Percentiles rank a stretch among this genome's conserved stretches.
phyloP scores from a whole-genome alignment of 305 asterid genomes.

The Fraxinus paxiana region DNA sequence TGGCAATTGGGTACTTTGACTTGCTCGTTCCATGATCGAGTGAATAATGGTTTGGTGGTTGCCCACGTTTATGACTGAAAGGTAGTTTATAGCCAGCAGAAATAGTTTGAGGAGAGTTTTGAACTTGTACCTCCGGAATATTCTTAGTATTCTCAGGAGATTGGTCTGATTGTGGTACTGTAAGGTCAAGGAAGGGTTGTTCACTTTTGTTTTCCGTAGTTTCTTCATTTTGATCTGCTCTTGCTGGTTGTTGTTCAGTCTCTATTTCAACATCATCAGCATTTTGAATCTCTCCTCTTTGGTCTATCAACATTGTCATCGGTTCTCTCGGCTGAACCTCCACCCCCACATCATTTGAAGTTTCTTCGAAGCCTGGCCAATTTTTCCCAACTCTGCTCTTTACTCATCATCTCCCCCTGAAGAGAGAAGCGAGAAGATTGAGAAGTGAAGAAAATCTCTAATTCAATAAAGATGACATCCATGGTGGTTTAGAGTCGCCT shows the following conservation, averaged over 20 bases:
- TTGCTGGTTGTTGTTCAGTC: not conserved
- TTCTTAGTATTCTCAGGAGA: not conserved
- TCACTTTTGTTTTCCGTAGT: not conserved
- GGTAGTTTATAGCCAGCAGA: not conserved
- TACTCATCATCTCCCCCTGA: not conserved
- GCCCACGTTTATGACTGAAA: not conserved
- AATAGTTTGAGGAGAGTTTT: not conserved
- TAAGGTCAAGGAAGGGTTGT: not conserved
- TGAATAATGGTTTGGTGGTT: too few relatives aligned
- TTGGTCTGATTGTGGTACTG: not conserved
- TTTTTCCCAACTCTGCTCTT: not conserved
- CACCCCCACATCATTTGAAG: not conserved
- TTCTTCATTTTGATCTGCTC: not conserved
- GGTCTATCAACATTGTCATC: not conserved
- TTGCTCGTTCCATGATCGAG: too few relatives aligned
- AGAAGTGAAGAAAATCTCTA: not conserved
- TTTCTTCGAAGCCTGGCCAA: not conserved
- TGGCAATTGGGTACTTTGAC: too few relatives aligned
- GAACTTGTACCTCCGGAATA: not conserved
- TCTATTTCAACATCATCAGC: not conserved
- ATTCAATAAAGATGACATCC: not conserved
- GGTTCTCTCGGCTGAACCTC: not conserved
- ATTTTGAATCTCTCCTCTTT: not conserved
- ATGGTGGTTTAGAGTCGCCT: not conserved
- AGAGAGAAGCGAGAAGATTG: not conserved